phyloP scores from a whole-genome alignment of 306 rosid genomes.

The Prunus davidiana region DNA sequence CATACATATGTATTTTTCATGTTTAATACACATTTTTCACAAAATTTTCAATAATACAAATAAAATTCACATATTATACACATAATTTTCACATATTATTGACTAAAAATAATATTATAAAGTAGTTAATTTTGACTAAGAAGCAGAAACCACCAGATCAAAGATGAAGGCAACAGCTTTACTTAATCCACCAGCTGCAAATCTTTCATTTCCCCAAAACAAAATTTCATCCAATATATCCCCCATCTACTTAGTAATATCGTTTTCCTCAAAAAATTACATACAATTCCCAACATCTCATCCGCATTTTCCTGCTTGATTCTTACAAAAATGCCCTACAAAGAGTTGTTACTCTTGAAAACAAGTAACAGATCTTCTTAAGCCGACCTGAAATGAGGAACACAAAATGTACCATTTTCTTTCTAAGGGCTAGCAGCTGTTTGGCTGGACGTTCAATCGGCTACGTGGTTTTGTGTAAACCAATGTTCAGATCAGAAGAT shows the following conservation, averaged over 20 bases:
- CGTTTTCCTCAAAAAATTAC: neutral
- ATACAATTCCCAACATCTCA: neutral
- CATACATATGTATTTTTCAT: no score
- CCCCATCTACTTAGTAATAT: neutral
- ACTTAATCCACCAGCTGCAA: neutral
- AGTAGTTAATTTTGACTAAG: neutral
- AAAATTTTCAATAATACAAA: no score
- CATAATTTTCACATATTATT: no score
- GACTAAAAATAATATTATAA: neutral
- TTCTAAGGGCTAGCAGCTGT: neutral
- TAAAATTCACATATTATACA: no score
- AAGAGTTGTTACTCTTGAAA: neutral
- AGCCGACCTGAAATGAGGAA: neutral
- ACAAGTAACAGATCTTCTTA: neutral
- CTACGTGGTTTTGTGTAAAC: slow-evolving; percentile 68
- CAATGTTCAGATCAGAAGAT: slow-evolving; percentile 90
- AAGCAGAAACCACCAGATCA: neutral
- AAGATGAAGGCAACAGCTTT: neutral
- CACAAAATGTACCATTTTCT: neutral
- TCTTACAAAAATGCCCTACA: neutral
- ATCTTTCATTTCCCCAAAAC: neutral
- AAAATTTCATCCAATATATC: neutral
- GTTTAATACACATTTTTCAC: no score
- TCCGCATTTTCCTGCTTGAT: neutral
- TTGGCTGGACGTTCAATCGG: neutral